Percentiles rank a stretch among this genome's conserved stretches.
Conservation (phyloP, 1,284 basidiomycete genomes). For the Takashimella tepidaria region DNA sequence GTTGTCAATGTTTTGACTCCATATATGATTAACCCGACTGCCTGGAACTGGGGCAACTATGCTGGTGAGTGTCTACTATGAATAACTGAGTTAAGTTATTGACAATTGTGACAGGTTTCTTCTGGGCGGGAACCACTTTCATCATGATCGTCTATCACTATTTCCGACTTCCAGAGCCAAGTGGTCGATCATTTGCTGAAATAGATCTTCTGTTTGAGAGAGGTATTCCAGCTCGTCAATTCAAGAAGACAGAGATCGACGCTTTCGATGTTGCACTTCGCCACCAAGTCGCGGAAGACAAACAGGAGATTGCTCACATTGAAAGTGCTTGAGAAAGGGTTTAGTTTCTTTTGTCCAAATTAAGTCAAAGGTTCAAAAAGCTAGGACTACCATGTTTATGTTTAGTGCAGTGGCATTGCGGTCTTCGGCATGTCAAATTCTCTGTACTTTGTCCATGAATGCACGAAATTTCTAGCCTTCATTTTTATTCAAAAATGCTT, state of each 20-base stretch:
- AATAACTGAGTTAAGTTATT: neutral
- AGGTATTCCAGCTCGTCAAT: constrained; percentile 26
- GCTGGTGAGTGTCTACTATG: constrained; percentile 8
- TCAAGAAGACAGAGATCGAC: constrained; percentile 20
- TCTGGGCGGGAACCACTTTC: constrained; percentile 38
- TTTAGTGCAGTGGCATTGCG: neutral
- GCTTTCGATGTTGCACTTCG: constrained; percentile 20
- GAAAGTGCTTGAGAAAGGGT: constrained; percentile 7
- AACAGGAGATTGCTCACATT: constrained; percentile 9
- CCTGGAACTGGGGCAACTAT: constrained; percentile 47
- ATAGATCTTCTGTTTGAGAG: constrained; percentile 41
- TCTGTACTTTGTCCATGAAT: neutral
- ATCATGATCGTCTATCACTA: constrained; percentile 22
- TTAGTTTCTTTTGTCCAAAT: too few species aligned
- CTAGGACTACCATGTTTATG: too few species aligned
- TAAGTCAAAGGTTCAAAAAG: too few species aligned
- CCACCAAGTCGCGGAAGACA: constrained; percentile 14
- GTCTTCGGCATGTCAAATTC: neutral
- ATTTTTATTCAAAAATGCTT: neutral
- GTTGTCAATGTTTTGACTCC: constrained; percentile 46
- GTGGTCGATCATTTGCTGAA: constrained; percentile 37
- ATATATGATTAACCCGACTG: constrained; percentile 50
- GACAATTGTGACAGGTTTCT: constrained; percentile 27
- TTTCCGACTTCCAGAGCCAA: constrained; percentile 45
- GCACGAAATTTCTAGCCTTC: neutral